phyloP scores from a whole-genome alignment of 2,329 filamentous ascomycete genomes.

The Bipolaris victoriae region DNA sequence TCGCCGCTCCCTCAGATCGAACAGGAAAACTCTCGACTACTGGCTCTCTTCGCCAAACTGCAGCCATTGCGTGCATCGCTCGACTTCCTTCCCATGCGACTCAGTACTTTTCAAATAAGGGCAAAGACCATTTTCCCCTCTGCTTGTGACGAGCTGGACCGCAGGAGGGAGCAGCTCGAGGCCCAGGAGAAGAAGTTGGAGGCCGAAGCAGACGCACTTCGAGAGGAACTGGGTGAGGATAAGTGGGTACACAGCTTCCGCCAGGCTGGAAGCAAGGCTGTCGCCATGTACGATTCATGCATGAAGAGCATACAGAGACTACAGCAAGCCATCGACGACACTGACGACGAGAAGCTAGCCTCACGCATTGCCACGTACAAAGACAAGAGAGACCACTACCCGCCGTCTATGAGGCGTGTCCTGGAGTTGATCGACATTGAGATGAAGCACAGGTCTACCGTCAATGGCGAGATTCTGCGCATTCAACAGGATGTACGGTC shows the following conservation, averaged over 20 bases:
- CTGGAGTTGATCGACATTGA: slow-evolving; percentile 92
- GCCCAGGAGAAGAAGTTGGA: slow-evolving; percentile 87
- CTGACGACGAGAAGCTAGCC: slow-evolving; percentile 66
- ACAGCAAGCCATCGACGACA: slow-evolving; percentile 76
- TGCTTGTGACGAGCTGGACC: slow-evolving; percentile 86
- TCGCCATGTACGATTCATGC: slow-evolving; percentile 97
- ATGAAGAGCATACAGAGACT: slow-evolving; percentile 85
- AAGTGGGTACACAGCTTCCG: slow-evolving; percentile 96
- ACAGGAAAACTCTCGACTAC: slow-evolving; percentile 84
- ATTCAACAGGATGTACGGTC: slow-evolving; percentile 83
- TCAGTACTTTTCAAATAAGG: slow-evolving; percentile 82
- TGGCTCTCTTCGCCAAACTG: slow-evolving; percentile 93
- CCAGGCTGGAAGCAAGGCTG: slow-evolving; percentile 86
- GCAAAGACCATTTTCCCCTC: slow-evolving; percentile 83
- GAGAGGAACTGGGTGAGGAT: slow-evolving; percentile 91
- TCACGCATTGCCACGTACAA: slow-evolving; percentile 89
- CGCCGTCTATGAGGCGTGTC: slow-evolving; percentile 89
- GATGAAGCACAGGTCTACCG: slow-evolving; percentile 91
- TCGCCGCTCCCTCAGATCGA: slow-evolving; percentile 61
- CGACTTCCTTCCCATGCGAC: slow-evolving; percentile 93
- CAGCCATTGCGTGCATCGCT: slow-evolving; percentile 90
- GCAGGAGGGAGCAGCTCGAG: slow-evolving; percentile 75
- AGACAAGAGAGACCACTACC: slow-evolving; percentile 92
- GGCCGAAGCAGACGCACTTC: slow-evolving; percentile 84
- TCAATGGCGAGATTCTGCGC: slow-evolving; percentile 92